Conservation (phyloP, 169 alveolate species). For the Plasmodium yoelii region DNA sequence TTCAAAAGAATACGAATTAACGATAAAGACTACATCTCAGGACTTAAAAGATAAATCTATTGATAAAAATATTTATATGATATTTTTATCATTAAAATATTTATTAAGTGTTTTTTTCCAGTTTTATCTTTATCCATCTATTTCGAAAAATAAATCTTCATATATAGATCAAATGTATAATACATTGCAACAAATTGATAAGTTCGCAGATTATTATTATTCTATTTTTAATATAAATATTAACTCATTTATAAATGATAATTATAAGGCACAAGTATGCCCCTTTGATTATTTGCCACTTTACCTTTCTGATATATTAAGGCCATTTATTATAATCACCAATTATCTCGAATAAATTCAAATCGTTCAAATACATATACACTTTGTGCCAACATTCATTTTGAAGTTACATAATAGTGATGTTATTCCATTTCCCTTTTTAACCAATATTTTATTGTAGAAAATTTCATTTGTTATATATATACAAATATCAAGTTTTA, state of each 20-base stretch:
- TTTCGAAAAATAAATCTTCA: not conserved
- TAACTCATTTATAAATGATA: constrained; percentile 23
- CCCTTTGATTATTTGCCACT: constrained; percentile 48
- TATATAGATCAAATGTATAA: constrained; percentile 6
- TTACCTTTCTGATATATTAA: constrained; percentile 59
- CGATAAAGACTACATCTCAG: constrained; percentile 2
- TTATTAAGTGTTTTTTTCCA: constrained; percentile 20
- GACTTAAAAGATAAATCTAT: constrained; percentile 31
- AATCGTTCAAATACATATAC: not conserved
- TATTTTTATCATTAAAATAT: constrained; percentile 46
- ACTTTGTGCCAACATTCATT: not conserved
- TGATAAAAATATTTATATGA: constrained; percentile 28
- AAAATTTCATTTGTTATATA: too few species aligned
- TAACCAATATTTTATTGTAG: too few species aligned
- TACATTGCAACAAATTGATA: constrained; percentile 26
- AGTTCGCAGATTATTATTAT: constrained; percentile 53
- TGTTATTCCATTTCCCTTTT: not conserved
- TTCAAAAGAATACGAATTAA: constrained; percentile 40
- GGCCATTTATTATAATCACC: constrained; percentile 66
- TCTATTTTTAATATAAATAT: constrained; percentile 54
- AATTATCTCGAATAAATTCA: constrained; percentile 26
- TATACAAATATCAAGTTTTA: too few species aligned
- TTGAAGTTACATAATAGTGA: too few species aligned
- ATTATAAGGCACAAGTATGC: constrained; percentile 53
- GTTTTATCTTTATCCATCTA: constrained; percentile 28